Percentiles rank a stretch among this genome's conserved stretches.
phyloP scores from a whole-genome alignment of 352 stramenopile genomes.

The Globisporangium irregulare region DNA sequence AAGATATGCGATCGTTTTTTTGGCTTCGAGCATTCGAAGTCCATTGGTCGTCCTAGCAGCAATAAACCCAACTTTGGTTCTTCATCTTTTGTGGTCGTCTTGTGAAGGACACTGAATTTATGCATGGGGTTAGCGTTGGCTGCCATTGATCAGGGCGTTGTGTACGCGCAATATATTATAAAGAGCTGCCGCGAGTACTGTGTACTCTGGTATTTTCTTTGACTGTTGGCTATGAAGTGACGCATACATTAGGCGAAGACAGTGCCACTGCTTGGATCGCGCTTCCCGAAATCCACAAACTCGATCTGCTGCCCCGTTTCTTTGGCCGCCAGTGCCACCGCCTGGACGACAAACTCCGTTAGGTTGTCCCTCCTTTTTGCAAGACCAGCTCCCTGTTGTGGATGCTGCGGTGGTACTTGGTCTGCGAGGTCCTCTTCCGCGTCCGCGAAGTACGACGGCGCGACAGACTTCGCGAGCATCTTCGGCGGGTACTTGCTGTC shows the following conservation, averaged over 20 bases:
- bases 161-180: not conserved
- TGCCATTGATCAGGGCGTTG: too few relatives aligned
- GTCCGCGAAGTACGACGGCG: constrained; percentile 10
- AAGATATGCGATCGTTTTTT: too few relatives aligned
- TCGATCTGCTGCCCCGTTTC: not conserved
- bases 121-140: too few relatives aligned
- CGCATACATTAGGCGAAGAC: not conserved
- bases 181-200: not conserved
- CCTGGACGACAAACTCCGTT: not conserved
- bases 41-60: not conserved
- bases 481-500: constrained; percentile 7
- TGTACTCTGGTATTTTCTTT: not conserved
- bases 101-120: too few relatives aligned
- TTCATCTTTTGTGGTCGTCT: too few relatives aligned
- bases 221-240: not conserved
- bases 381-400: not conserved
- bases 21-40: too few relatives aligned
- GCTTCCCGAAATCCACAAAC: not conserved
- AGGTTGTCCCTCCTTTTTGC: not conserved
- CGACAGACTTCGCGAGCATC: constrained; percentile 21
- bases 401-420: not conserved
- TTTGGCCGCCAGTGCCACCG: not conserved
- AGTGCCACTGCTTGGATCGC: not conserved
- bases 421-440: not conserved
- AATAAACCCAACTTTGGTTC: not conserved